Evolutionary conservation across 169 alveolate species (phyloP), one percentile per base, ranked within the genome.

Genomic region (Plasmodium chabaudi): DNA sequence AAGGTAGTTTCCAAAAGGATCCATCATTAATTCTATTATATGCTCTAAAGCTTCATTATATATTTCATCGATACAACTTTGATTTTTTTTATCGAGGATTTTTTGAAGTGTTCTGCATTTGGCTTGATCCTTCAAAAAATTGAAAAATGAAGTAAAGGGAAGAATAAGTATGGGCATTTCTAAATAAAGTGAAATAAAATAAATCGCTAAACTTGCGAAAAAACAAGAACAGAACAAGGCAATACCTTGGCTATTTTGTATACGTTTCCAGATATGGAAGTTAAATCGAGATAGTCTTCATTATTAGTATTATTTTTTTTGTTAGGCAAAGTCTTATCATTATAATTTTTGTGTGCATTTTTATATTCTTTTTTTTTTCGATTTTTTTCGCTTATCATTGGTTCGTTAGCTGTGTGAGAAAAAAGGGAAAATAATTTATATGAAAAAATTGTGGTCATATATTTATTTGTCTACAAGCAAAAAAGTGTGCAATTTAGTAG

Each of bases 1-100:
- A 67, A 98, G 92, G 88, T 98, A 98, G 88, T 98, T 98, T 5
- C 99, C 99, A 79, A 97, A 98, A 17, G 98, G 97, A 73, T 98
- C 98, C 15, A 92, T 94, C 97, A 97, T 97, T 23, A 97, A 90
- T 57, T 92, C 95, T 5, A 74, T 90, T 57, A 95, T 77, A 87
- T 95, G 94, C 15, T 94, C 94, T 46, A 95, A 68, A 1, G 96
- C 94, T 55, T 94, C 95, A 5, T 94, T 93, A 47, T 91, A 94
- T 44, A 95, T 92, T 72, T 70, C 87, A 4, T 92, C 79, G 10
- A 95, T 39, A 2, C 94, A 87, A 25, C 93, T 77, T 57, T 91
- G 74, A 27, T 94, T 94, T 27, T 91, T 92, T 74, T 94, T 95
- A 55, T 97, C 98, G 53, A 96, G 82, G 49, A 90, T 94, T 86